A percentile compares a stretch with the other conserved stretches of the same genome.
Evolutionary conservation across 441 rosid species (phyloP).

Genomic region (Macaranga tanarius): DNA sequence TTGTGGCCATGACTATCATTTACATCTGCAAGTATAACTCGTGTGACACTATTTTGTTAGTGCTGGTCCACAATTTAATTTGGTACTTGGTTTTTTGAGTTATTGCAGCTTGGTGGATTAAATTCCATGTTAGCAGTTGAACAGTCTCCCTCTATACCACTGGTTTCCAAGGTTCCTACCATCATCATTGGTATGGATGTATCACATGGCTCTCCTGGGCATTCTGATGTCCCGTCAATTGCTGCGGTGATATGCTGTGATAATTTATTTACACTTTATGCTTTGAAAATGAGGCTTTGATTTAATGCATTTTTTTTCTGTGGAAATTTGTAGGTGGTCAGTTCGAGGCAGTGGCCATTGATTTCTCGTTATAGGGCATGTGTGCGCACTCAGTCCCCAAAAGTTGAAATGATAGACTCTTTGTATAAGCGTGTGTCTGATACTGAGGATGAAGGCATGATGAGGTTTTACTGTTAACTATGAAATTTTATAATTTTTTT

Average conservation of each 20-base stretch:
- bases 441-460: constrained; percentile 65
- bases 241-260: constrained; percentile 56
- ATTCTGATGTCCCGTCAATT: constrained; percentile 67
- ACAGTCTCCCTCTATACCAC: constrained; percentile 61
- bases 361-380: constrained; percentile 78
- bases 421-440: constrained; percentile 55
- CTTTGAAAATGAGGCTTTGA: not conserved
- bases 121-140: constrained; percentile 62
- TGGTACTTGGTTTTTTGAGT: not conserved
- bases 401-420: constrained; percentile 79
- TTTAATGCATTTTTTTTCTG: not conserved
- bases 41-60: not conserved
- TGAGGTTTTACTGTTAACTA: constrained; percentile 40
- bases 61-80: constrained; percentile 13
- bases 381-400: constrained; percentile 76
- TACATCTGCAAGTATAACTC: not conserved
- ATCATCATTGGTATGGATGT: constrained; percentile 84
- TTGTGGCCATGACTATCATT: too few relatives aligned
- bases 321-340: constrained; percentile 45
- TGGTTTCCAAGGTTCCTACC: constrained; percentile 70
- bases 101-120: constrained; percentile 72
- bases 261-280: not conserved
- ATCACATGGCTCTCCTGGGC: constrained; percentile 83
- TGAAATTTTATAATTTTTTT: not conserved
- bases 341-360: constrained; percentile 82